Evolutionary conservation across 2,329 filamentous ascomycete genomes (phyloP).

Genomic region (Cadophora gregata): DNA sequence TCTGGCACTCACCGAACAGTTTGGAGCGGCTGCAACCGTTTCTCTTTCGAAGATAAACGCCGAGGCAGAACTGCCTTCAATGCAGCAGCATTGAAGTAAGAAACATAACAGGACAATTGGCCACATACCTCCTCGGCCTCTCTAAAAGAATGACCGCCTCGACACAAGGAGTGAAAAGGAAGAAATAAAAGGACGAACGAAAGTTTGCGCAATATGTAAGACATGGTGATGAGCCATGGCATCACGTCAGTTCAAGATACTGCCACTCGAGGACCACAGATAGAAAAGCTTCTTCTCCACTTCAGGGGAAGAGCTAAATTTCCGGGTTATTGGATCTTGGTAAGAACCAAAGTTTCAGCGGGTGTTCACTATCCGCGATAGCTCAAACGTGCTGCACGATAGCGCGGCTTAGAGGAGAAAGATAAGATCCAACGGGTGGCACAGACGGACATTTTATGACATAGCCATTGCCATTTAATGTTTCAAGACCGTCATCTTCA

Average conservation of each 20-base stretch:
- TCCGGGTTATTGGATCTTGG: not conserved
- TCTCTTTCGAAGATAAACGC: not conserved
- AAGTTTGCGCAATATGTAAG: not conserved
- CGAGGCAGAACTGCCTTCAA: not conserved
- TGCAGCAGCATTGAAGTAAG: not conserved
- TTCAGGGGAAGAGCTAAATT: not conserved
- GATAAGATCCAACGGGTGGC: not conserved
- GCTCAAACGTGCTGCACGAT: not conserved
- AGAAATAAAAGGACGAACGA: not conserved
- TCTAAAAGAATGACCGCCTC: not conserved
- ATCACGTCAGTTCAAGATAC: slow-evolving; percentile 1
- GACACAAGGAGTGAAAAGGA: not conserved
- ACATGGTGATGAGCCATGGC: not conserved
- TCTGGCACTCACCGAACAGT: slow-evolving; percentile 17
- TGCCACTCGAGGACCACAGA: too few relatives aligned
- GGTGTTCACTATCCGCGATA: not conserved
- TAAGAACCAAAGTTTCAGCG: not conserved
- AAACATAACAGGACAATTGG: not conserved
- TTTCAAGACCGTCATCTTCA: not conserved
- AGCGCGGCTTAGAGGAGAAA: not conserved
- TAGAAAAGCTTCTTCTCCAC: slow-evolving; percentile 3
- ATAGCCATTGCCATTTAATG: not conserved
- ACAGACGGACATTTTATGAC: not conserved
- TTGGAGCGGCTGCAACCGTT: not conserved
- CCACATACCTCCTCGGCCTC: not conserved